Conservation (phyloP, 139 green algal genomes). For the Nannochloris sp. region DNA sequence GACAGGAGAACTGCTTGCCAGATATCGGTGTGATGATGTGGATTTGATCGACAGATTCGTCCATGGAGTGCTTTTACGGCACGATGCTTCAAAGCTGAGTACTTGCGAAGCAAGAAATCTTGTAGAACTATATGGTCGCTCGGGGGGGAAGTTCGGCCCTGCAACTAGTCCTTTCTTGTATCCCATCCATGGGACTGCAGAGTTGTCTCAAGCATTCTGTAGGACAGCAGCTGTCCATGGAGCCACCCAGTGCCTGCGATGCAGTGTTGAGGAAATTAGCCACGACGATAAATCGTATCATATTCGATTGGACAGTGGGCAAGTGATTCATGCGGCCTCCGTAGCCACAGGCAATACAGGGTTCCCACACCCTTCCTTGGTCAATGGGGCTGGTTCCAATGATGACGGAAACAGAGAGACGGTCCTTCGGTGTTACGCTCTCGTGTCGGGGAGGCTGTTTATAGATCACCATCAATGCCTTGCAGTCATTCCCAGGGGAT, state of each 20-base stretch:
- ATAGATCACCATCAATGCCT: background rate
- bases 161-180: slow-evolving; percentile 47
- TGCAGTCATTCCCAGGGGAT: slow-evolving; percentile 2
- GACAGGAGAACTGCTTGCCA: slow-evolving; percentile 6
- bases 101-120: slow-evolving; percentile 17
- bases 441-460: background rate
- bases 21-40: slow-evolving; percentile 17
- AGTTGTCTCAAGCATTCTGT: slow-evolving; percentile 41
- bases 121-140: slow-evolving; percentile 42
- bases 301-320: background rate
- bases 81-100: slow-evolving; percentile 6
- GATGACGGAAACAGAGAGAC: background rate
- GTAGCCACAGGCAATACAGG: too few species aligned
- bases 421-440: background rate
- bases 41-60: slow-evolving; percentile 46
- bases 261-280: background rate
- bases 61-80: slow-evolving; percentile 51
- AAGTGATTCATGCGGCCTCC: background rate
- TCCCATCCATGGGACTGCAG: slow-evolving; percentile 53
- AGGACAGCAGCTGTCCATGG: slow-evolving; percentile 19
- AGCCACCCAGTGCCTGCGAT: slow-evolving; percentile 27
- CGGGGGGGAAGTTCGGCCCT: slow-evolving; percentile 24
- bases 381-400: too few species aligned
- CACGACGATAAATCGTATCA: background rate
- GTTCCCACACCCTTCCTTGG: too few species aligned